Evolutionary conservation across 1,139 yeast genomes (phyloP).

Genomic region (Candida neerlandica): DNA sequence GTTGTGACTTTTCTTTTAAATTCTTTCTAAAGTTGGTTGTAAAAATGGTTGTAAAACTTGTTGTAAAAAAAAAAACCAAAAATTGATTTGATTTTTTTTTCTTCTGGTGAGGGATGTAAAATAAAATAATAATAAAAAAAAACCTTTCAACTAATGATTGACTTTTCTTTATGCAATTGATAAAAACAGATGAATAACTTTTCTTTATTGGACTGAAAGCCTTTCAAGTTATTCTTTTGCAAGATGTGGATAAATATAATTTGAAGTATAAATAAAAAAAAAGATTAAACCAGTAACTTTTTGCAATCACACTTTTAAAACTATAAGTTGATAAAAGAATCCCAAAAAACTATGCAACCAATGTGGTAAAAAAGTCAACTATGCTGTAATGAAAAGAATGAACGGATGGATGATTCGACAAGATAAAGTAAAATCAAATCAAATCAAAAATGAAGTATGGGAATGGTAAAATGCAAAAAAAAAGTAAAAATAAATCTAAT

Average conservation of each 20-base stretch:
- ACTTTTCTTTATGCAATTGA: background rate
- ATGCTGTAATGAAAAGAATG: background rate
- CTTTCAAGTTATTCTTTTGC: background rate
- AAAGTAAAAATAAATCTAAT: background rate
- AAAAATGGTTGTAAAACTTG: background rate
- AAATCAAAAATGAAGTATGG: too few species aligned
- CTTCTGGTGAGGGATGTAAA: background rate
- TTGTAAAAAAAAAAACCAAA: background rate
- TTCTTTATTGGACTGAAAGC: too few species aligned
- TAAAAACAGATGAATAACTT: background rate
- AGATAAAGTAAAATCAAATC: too few species aligned
- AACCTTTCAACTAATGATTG: too few species aligned
- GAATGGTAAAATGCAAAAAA: too few species aligned
- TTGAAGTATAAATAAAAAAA: background rate
- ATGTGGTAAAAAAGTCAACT: too few species aligned
- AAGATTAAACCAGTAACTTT: conserved; percentile 5
- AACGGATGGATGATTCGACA: background rate
- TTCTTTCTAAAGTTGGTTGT: background rate
- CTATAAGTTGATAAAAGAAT: background rate
- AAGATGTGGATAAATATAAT: background rate
- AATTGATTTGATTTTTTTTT: background rate
- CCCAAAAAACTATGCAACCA: conserved; percentile 1
- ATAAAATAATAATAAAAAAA: too few species aligned
- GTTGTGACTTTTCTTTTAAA: background rate
- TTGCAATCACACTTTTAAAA: background rate